phyloP scores from a whole-genome alignment of 2,329 filamentous ascomycete genomes.

The Lomentospora prolificans region DNA sequence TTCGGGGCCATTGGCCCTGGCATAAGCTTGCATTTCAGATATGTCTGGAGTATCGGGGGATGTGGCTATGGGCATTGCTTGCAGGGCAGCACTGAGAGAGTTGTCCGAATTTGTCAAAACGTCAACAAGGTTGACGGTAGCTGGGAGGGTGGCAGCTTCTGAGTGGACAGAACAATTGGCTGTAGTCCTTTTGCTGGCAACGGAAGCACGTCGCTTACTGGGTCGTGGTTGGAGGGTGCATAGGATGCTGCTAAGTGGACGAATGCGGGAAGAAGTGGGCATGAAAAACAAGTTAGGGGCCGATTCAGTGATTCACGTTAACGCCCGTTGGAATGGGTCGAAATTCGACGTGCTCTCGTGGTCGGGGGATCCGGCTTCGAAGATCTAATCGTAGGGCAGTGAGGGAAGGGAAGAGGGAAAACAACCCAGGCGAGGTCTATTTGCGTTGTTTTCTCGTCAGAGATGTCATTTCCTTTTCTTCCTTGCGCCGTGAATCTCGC shows the following conservation, averaged over 20 bases:
- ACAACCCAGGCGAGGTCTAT: background rate
- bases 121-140: background rate
- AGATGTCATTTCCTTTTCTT: background rate
- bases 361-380: background rate
- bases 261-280: slow-evolving; percentile 3
- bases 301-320: background rate
- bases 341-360: background rate
- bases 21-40: slow-evolving; percentile 8
- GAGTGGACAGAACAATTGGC: background rate
- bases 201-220: background rate
- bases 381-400: background rate
- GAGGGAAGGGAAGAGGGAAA: background rate
- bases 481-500: background rate
- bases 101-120: background rate
- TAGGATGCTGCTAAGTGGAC: slow-evolving; percentile 6
- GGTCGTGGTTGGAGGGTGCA: slow-evolving; percentile 5
- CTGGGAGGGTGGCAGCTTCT: slow-evolving; percentile 4
- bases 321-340: background rate
- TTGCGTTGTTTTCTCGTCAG: background rate
- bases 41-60: background rate
- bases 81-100: background rate
- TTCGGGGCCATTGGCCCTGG: slow-evolving; percentile 5
- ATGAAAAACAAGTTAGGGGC: background rate
- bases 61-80: slow-evolving; percentile 6
- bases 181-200: background rate